Evolutionary conservation across 1,284 basidiomycete species (phyloP), one percentile per base, ranked within the genome.

Genomic region (Moesziomyces globuligerus): DNA sequence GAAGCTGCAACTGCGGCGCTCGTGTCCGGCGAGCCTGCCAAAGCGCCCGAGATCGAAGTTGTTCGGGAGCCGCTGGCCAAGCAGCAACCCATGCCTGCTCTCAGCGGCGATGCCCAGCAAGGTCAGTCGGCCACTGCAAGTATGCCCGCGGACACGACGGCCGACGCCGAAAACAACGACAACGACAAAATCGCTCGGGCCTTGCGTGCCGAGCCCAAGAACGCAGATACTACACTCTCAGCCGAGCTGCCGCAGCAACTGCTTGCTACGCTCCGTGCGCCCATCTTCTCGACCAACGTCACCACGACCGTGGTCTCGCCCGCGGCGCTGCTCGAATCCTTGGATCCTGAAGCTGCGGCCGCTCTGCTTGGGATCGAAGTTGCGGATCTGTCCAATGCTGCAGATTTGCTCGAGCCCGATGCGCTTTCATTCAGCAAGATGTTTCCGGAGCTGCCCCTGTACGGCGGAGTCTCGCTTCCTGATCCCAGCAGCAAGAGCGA

Each of bases 391-490:
- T 50, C 70, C 8, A 66, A 52, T 7, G 59, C 66, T 20, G 49
- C 62, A 3, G 57, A 58, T 39, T 32, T 74, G 55, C 51, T 82
- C 49, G 58, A 74, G 26, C 50, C 71, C 21, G 60, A 56, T 13
- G 46, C 72, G 26, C 68, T 79, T 3, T 59, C 73, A 2, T 58
- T 81, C 58, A 72, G 66, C 41, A 68, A 64, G 20, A 75, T 56
- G 11, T 87, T 87, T 73, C 86, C 86, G 3, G 87, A 87, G 48
- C 81, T 87, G 6, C 82, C 81, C 4, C 51, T 84, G 7, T 87
- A 86, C 68, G 81, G 81, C 41, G 68, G 62, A 4, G 47, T 66
- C 13, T 54, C 58, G 23, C 39, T 66, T 3, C 68, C 68, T 1
- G 68, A 71, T 17, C 40, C 68, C 4, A 62, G 39, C 45, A 78